Evolutionary conservation across 257 asterid genomes (phyloP), one percentile per base, ranked within the genome.

Genomic region (Nicotiana sylvestris): DNA sequence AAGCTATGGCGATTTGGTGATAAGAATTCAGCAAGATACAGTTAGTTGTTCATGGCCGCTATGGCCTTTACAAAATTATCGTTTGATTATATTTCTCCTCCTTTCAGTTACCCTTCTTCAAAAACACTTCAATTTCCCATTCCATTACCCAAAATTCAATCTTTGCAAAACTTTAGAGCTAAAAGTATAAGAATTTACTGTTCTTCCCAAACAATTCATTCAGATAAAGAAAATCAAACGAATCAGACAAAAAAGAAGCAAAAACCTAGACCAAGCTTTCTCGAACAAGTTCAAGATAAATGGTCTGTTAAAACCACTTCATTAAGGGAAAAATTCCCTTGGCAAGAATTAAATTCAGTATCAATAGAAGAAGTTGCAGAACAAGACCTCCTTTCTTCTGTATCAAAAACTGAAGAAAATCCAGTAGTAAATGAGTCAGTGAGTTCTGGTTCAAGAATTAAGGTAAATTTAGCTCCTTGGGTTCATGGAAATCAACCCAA

Each of bases 191-290:
- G 29, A 82, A 25, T 89, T 77, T 85, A 82, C 37, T 90, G 89
- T 83, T 89, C 87, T 79, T 81, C 83, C 76, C 91, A 88, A 84
- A 83, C 93, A 17, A 85, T 88, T 81, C 92, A 90, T 77, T 30
- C 85, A 49, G 87, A 85, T 70, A 67, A 61, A 2, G 82, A 81
- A 33, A 76, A 80, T 25, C 65, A 27, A 72, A 66, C 77, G 70
- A 82, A 43, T 84, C 78, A 77, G 15, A 66, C 46, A 16, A 93
- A 87, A 82, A 93, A 90, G 85, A 90, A 84, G 91, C 89, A 93
- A 39, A 94, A 96, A 82, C 98, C 94, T 27, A 91, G 94, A 81
- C 98, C 97, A 39, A 96, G 97, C 84, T 96, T 96, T 84, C 83
- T 93, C 32, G 93, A 91, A 11, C 92, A 93, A 88, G 86, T 94